A percentile compares a stretch with the other conserved stretches of the same genome.
Evolutionary conservation across 805 yeast species (phyloP).

Genomic region (Hanseniaspora vineae): DNA sequence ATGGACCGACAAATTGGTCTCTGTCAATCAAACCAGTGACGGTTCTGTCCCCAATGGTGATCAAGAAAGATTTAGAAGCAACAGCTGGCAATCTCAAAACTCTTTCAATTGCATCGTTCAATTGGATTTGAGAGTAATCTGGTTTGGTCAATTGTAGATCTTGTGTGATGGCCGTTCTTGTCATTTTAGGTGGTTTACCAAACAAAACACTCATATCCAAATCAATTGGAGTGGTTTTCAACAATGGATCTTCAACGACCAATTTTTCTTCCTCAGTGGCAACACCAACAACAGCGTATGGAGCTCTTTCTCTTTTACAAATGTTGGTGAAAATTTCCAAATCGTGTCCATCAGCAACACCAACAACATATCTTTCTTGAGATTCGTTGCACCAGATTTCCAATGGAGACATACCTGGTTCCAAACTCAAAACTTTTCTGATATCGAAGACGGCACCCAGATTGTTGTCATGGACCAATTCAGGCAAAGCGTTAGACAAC

Average conservation of each 20-base stretch:
- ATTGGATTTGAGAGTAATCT: slow-evolving; percentile 23
- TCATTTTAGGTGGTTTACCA: slow-evolving; percentile 95
- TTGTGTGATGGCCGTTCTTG: slow-evolving; percentile 56
- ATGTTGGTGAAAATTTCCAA: slow-evolving; percentile 58
- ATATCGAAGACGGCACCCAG: slow-evolving; percentile 89
- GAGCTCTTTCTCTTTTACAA: slow-evolving; percentile 92
- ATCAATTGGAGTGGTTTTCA: slow-evolving; percentile 82
- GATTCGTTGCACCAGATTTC: slow-evolving; percentile 99
- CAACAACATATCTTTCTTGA: slow-evolving; percentile 94
- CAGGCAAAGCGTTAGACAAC: slow-evolving; percentile 91
- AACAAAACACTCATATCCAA: slow-evolving; percentile 89
- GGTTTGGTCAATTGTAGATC: slow-evolving; percentile 35
- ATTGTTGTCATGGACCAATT: slow-evolving; percentile 91
- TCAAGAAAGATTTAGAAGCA: slow-evolving; percentile 85
- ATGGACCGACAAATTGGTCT: slow-evolving; percentile 98
- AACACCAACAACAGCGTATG: slow-evolving; percentile 88
- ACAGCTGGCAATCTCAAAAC: slow-evolving; percentile 86
- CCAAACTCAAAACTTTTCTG: slow-evolving; percentile 79
- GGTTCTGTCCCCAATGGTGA: slow-evolving; percentile 98
- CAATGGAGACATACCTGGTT: slow-evolving; percentile 98
- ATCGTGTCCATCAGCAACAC: slow-evolving; percentile 64
- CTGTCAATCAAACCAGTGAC: slow-evolving; percentile 94
- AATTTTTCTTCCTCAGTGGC: slow-evolving; percentile 83
- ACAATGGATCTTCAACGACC: slow-evolving; percentile 63
- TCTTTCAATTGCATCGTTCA: slow-evolving; percentile 61